These are phyloP conservation scores for Hypomyces perniciosus DNA, from an alignment of 2,329 filamentous ascomycete species.

Conservation along the genomic window DNA sequence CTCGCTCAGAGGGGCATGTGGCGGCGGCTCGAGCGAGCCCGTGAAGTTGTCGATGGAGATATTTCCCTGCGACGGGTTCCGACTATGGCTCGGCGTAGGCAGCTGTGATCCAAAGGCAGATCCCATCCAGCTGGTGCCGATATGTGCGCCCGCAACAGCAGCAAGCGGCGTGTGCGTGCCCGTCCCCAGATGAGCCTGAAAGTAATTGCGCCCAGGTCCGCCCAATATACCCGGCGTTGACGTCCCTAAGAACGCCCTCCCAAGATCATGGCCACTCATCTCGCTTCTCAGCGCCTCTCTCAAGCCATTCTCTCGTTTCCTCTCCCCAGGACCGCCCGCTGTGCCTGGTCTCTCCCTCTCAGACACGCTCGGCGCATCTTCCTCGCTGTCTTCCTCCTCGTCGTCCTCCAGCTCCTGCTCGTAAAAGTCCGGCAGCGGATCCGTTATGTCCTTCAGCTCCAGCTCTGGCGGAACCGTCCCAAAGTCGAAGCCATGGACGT, in stretches of 20 bases:
- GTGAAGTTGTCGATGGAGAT: slow-evolving; percentile 39
- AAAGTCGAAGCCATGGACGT: slow-evolving; percentile 91
- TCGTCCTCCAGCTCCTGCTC: slow-evolving; percentile 64
- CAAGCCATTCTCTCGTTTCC: slow-evolving; percentile 18
- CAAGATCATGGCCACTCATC: slow-evolving; percentile 37
- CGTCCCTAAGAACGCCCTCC: slow-evolving; percentile 52
- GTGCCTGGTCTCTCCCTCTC: slow-evolving; percentile 13
- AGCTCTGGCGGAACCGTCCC: slow-evolving; percentile 76
- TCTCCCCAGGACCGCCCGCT: slow-evolving; percentile 3
- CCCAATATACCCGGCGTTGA: slow-evolving; percentile 61
- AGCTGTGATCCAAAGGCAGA: slow-evolving; percentile 15
- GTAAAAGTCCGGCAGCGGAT: slow-evolving; percentile 94
- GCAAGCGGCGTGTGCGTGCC: slow-evolving; percentile 75
- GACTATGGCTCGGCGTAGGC: slow-evolving; percentile 30
- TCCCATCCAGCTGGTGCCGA: slow-evolving; percentile 33
- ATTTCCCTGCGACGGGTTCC: slow-evolving; percentile 42
- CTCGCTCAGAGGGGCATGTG: slow-evolving; percentile 39
- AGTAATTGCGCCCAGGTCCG: slow-evolving; percentile 74
- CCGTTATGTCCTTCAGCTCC: slow-evolving; percentile 93
- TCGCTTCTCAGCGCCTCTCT: slow-evolving; percentile 30
- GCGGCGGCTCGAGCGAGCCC: slow-evolving; percentile 31
- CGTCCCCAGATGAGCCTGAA: slow-evolving; percentile 71
- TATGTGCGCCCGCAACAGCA: slow-evolving; percentile 64
- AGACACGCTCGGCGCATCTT: slow-evolving; percentile 18
- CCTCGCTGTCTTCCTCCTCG: slow-evolving; percentile 37